These are phyloP conservation scores for Silene latifolia DNA, from an alignment of 148 eudicot species.

Conservation along the genomic window DNA sequence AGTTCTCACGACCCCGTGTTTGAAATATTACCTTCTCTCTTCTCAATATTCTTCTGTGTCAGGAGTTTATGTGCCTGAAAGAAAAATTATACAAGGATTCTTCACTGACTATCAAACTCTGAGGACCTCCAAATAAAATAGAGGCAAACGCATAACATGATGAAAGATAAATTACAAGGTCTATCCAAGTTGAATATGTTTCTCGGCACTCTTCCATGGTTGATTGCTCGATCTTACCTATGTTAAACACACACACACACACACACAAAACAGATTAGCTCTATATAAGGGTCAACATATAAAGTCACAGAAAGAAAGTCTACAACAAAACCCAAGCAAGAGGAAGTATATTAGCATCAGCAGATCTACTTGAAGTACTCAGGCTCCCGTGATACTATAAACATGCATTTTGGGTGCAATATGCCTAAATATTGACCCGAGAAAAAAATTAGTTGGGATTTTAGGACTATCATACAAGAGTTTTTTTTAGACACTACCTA, in stretches of 20 bases:
- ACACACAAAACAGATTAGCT: slow-evolving; percentile 1
- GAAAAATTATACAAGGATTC: slow-evolving; percentile 12
- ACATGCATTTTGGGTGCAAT: not conserved
- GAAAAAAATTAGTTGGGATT: too few species aligned
- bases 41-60: slow-evolving; percentile 61
- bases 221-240: slow-evolving; percentile 91
- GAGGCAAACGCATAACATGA: slow-evolving; percentile 10
- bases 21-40: slow-evolving; percentile 39
- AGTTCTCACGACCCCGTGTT: not conserved
- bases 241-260: not conserved
- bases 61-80: slow-evolving; percentile 78
- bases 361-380: not conserved
- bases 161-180: slow-evolving; percentile 48
- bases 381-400: not conserved
- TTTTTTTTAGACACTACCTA: too few species aligned
- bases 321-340: not conserved
- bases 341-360: not conserved
- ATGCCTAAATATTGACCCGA: too few species aligned
- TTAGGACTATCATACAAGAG: too few species aligned
- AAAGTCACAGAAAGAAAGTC: not conserved
- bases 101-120: slow-evolving; percentile 18
- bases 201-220: slow-evolving; percentile 88
- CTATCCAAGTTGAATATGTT: slow-evolving; percentile 67
- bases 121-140: slow-evolving; percentile 11
- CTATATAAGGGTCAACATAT: not conserved